Evolutionary conservation across 2,329 filamentous ascomycete genomes (phyloP), one percentile per base, ranked within the genome.

Genomic region (Phialemoniopsis sp.): DNA sequence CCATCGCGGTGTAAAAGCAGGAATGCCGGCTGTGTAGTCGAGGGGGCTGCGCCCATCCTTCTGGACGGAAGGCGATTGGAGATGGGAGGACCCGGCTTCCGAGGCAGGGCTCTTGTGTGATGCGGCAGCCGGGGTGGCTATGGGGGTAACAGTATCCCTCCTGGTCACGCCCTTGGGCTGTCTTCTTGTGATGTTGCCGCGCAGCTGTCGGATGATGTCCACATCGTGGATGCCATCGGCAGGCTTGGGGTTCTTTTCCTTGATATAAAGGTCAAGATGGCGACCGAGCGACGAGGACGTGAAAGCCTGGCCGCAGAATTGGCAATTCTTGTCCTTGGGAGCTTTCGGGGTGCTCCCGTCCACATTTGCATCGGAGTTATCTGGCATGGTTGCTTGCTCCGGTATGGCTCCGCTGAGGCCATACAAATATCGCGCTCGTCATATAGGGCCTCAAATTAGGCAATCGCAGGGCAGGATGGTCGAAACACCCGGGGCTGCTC

Each of bases 251-350:
- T 96, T 96, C 67, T 89, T 94, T 43, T 89, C 85, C 57, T 89
- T 90, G 54, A 96, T 90, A 62, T 94, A 96, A 30, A 95, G 78
- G 60, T 97, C 91, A 49, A 96, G 82, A 64, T 97, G 91, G 34
- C 91, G 85, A 36, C 91, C 91, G 38, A 97, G 79, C 3, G 89
- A 95, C 13, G 89, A 95, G 2, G 90, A 96, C 13, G 91, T 96
- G 58, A 96, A 97, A 7, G 85, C 75, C 61, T 95, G 89, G 34
- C 81, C 75, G 62, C 91, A 97, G 67, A 88, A 97, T 29, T 84
- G 87, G 60, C 91, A 96, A 47, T 73, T 82, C 57, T 87, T 89
- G 67, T 97, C 90, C 64, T 97, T 97, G 43, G 75, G 63, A 13
- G 85, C 74, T 45, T 67, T 67, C 17, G 64, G 55, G 32, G 66